Evolutionary conservation across 768 basidiomycete genomes (phyloP), one percentile per base, ranked within the genome.

Genomic region (Russula foetens): DNA sequence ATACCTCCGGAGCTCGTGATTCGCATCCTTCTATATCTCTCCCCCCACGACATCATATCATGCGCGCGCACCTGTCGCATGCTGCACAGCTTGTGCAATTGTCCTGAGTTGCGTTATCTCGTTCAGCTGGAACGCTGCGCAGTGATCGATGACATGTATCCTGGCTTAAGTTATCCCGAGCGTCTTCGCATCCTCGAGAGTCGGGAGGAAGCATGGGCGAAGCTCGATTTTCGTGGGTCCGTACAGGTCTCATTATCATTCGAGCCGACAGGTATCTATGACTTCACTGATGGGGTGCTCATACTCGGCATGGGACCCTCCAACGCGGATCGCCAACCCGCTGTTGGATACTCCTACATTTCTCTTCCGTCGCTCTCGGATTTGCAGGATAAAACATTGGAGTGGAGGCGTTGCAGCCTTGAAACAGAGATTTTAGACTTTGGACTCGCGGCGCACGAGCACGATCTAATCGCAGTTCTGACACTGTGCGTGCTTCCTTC

Each of bases 271-370:
- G 55, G 64, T n/a, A 63, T 65, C 23, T 65, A 65, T 58, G 64
- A 65, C 51, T 59, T 65, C 28, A 65, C 64, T 2, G 64, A 58
- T n/a, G n/a, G n/a, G n/a, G n/a, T n/a, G n/a, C n/a, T n/a, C n/a
- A n/a, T n/a, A n/a, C n/a, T n/a, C n/a, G 64, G 64, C 12, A 65
- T 58, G 50, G 50, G 52, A 17, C 44, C 43, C 21, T 29, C 43
- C 24, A 47, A 31, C 17, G 9, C 45, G 4, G 57, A 44, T 15
- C 57, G 48, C 12, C 33, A 51, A n/a, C 41, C 49, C 9, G 63
- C 62, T 1, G 26, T 38, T 4, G 64, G 62, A 7, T 63, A 59
- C 23, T 53, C 64, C 38, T 59, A 63, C 29, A 6, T 63, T 14
- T n/a, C 43, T 9, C 54, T 59, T n/a, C 62, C 60, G 15, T 63